Evolutionary conservation across 2,329 filamentous ascomycete species (phyloP).

Genomic region (Ophiosphaerella herpotricha): DNA sequence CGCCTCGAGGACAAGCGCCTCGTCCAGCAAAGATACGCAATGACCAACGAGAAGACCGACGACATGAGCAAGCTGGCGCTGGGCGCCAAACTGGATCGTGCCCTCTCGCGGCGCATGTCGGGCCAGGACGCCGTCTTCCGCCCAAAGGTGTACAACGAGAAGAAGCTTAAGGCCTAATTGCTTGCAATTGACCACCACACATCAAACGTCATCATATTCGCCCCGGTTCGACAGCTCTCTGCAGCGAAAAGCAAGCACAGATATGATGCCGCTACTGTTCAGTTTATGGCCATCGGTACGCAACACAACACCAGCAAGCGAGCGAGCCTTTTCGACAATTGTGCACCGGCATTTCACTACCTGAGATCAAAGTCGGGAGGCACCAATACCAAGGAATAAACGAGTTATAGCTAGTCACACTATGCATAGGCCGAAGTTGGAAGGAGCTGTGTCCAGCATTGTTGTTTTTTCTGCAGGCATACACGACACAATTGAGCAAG

Average conservation of each 20-base stretch:
- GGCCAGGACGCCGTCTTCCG: slow-evolving; percentile 88
- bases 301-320: too few species aligned
- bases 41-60: slow-evolving; percentile 78
- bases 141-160: slow-evolving; percentile 48
- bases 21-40: slow-evolving; percentile 76
- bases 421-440: too few species aligned
- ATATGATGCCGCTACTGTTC: too few species aligned
- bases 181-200: background rate
- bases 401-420: too few species aligned
- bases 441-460: too few species aligned
- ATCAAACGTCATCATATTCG: background rate
- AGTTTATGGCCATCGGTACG: too few species aligned
- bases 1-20: slow-evolving; percentile 91
- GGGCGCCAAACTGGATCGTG: slow-evolving; percentile 87
- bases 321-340: too few species aligned
- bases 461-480: too few species aligned
- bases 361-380: too few species aligned
- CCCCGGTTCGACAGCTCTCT: background rate
- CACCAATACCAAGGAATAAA: too few species aligned
- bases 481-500: too few species aligned
- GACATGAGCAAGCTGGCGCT: slow-evolving; percentile 84
- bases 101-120: slow-evolving; percentile 82
- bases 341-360: too few species aligned
- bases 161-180: slow-evolving; percentile 39
- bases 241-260: background rate